Evolutionary conservation across 1,139 yeast species (phyloP), one percentile per base, ranked within the genome.

Genomic region (Debaryomycetaceae sp.): DNA sequence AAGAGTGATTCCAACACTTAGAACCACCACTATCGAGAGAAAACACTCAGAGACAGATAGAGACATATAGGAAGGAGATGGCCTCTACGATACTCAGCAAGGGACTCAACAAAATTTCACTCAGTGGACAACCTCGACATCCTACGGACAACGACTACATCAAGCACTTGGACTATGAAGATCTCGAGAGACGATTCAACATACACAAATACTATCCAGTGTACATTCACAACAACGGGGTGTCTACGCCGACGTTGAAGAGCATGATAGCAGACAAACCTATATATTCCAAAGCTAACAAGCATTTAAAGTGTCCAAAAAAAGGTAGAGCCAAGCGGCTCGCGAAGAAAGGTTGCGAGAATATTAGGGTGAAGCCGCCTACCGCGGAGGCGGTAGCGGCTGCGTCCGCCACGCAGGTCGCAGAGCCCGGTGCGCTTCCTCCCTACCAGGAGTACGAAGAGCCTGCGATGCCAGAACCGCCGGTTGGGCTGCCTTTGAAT

Each of bases 161-260:
- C 30, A 55, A 55, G 37, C 32, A 45, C 24, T 52, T 68, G 28
- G 57, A 72, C 53, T 72, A 70, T 50, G 70, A 65, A 5, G 63
- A 58, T 37, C 55, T 72, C 37, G 76, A 71, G 45, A 39, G 46
- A 9, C 55, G 59, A 38, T 70, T 53, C 45, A 53, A 66, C 22
- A 61, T 72, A 38, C 61, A 58, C 47, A 71, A 70, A 46, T 71
- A 71, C 49, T 63, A 63, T 37, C 78, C 77, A 3, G 51, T 55
- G 39, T 67, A 53, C 48, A 61, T 72, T 42, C 77, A 70, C 44
- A 71, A 72, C 50, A 61, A 61, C 22, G 67, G 55, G 24, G 55
- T 61, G 4, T 52, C 63, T 16, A 71, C 77, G 2, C 76, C 77
- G 3, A 55, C 55, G 33, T 56, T 72, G 35, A 59, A 57, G 41